phyloP scores from a whole-genome alignment of 257 asterid species.

The Lithospermum erythrorhizon region DNA sequence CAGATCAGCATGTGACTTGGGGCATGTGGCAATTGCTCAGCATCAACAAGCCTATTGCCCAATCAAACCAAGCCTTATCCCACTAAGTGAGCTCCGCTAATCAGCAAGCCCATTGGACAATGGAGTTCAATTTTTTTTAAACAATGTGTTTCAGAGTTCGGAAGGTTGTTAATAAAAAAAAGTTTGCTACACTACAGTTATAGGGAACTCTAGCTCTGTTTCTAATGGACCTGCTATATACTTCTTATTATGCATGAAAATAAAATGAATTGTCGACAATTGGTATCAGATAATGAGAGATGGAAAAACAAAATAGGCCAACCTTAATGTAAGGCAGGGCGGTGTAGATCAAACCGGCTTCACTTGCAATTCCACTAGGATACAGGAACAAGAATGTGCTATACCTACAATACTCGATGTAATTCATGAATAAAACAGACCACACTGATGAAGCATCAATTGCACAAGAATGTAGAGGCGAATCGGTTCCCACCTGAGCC shows the following conservation, averaged over 20 bases:
- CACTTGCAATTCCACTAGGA: constrained; percentile 83
- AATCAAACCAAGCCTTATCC: too few species aligned
- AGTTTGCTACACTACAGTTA: too few species aligned
- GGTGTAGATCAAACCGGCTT: constrained; percentile 60
- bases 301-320: neutral
- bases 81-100: too few species aligned
- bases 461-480: neutral
- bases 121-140: too few species aligned
- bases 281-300: neutral
- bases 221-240: neutral
- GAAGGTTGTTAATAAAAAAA: too few species aligned
- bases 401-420: constrained; percentile 35
- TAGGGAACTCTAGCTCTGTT: neutral
- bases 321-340: constrained; percentile 65
- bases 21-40: too few species aligned
- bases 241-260: neutral
- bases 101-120: too few species aligned
- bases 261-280: too few species aligned
- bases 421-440: neutral
- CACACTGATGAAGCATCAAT: neutral
- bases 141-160: too few species aligned
- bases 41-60: too few species aligned
- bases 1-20: too few species aligned
- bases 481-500: constrained; percentile 44
- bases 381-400: constrained; percentile 71